These are phyloP conservation scores for Rhynchosporium secalis DNA, from an alignment of 2,329 filamentous ascomycete species.

Conservation along the genomic window DNA sequence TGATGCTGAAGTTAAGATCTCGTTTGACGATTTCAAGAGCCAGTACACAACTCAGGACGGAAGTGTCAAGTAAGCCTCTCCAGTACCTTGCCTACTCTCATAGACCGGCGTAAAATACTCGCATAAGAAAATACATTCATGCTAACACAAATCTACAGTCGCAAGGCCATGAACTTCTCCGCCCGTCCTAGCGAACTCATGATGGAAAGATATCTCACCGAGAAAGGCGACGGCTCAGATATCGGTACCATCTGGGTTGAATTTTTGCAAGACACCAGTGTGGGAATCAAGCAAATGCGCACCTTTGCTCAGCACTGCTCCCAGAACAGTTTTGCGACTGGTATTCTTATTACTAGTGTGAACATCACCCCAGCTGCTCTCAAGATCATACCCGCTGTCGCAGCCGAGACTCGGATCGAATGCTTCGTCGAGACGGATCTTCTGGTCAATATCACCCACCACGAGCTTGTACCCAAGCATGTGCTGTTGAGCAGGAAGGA, in stretches of 20 bases:
- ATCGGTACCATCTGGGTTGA: slow-evolving; percentile 92
- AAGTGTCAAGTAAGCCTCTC: slow-evolving; percentile 63
- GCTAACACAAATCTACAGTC: slow-evolving; percentile 52
- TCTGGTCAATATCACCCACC: slow-evolving; percentile 96
- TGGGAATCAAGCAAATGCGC: slow-evolving; percentile 92
- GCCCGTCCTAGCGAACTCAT: slow-evolving; percentile 81
- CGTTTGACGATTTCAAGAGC: slow-evolving; percentile 75
- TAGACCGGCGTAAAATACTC: not conserved
- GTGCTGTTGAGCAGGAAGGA: slow-evolving; percentile 87
- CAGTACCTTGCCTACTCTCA: not conserved
- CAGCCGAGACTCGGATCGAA: slow-evolving; percentile 79
- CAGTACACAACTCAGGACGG: slow-evolving; percentile 74
- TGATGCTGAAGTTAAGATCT: slow-evolving; percentile 84
- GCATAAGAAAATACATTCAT: not conserved
- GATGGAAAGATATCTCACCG: slow-evolving; percentile 74
- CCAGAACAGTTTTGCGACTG: slow-evolving; percentile 79
- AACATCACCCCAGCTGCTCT: slow-evolving; percentile 83
- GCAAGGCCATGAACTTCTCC: slow-evolving; percentile 81
- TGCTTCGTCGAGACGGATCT: slow-evolving; percentile 95
- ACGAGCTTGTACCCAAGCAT: slow-evolving; percentile 94
- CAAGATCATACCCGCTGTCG: slow-evolving; percentile 78
- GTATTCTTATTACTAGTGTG: slow-evolving; percentile 84
- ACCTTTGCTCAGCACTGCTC: slow-evolving; percentile 81
- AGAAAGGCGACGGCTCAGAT: slow-evolving; percentile 68
- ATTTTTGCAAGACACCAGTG: slow-evolving; percentile 76